Evolutionary conservation across 2,329 filamentous ascomycete species (phyloP).

Genomic region (Didymella exigua): DNA sequence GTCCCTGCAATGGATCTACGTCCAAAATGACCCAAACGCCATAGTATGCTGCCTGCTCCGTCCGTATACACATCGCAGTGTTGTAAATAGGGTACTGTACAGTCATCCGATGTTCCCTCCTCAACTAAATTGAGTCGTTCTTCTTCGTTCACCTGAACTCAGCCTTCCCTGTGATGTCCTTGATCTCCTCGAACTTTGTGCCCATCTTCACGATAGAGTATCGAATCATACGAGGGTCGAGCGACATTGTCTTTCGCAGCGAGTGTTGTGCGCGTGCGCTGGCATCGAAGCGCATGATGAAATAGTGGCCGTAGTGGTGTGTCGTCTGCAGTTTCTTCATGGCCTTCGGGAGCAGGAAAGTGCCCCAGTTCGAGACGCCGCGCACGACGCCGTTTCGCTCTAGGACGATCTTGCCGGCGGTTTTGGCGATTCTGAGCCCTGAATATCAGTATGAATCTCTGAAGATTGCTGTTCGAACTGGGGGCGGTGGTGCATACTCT

Average conservation of each 20-base stretch:
- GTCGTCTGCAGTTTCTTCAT: constrained; percentile 80
- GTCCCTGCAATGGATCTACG: background rate
- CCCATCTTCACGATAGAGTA: constrained; percentile 88
- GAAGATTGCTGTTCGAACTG: constrained; percentile 27
- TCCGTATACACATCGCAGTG: constrained; percentile 2
- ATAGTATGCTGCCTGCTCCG: constrained; percentile 8
- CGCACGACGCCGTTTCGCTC: constrained; percentile 85
- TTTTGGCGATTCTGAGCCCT: constrained; percentile 76
- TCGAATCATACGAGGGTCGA: constrained; percentile 90
- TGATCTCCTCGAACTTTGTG: constrained; percentile 65
- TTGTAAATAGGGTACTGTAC: constrained; percentile 16
- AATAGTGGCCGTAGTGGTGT: constrained; percentile 90
- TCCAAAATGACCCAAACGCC: constrained; percentile 9
- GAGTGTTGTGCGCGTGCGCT: constrained; percentile 73
- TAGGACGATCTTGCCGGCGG: constrained; percentile 82
- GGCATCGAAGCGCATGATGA: constrained; percentile 94
- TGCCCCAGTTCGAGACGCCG: constrained; percentile 93
- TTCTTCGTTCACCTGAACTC: constrained; percentile 47
- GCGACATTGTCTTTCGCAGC: constrained; percentile 74
- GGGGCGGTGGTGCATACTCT: constrained; percentile 66
- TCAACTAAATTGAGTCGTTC: background rate
- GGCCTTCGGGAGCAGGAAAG: constrained; percentile 82
- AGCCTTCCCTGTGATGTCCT: constrained; percentile 61
- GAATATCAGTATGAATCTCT: constrained; percentile 26
- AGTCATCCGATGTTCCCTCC: background rate